Conservation (phyloP, 148 eudicot species). For the Vaccinium darrowii region DNA sequence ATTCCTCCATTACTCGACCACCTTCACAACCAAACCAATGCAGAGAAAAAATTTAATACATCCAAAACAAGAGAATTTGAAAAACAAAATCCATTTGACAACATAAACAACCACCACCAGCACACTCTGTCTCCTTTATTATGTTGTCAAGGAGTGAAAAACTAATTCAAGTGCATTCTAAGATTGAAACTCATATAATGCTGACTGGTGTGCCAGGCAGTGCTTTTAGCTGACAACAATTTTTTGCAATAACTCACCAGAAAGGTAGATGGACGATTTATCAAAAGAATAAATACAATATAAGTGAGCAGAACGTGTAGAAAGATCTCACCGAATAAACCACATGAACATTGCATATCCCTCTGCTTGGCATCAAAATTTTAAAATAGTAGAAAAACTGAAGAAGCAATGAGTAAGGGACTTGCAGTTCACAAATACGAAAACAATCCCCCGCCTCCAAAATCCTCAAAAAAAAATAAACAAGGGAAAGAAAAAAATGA, state of each 20-base stretch:
- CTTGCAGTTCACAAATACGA: neutral
- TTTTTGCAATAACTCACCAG: neutral
- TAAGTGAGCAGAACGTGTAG: neutral
- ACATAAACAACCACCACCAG: neutral
- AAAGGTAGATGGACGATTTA: neutral
- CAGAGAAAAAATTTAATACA: neutral
- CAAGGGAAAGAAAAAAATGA: neutral
- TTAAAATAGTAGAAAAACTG: neutral
- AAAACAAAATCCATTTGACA: neutral
- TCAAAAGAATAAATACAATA: neutral
- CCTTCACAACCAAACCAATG: slow-evolving; percentile 11
- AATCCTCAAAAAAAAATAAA: neutral
- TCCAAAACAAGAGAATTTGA: neutral
- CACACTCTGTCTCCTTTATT: neutral
- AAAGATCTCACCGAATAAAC: neutral
- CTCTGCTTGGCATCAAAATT: neutral
- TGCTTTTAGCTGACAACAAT: neutral
- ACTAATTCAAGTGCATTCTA: neutral
- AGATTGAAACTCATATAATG: neutral
- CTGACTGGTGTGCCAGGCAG: neutral
- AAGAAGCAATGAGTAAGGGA: neutral
- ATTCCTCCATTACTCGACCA: slow-evolving; percentile 13
- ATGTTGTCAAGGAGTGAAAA: slow-evolving; percentile 13
- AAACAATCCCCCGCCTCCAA: neutral
- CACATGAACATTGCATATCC: neutral